These are phyloP conservation scores for Lippia alba DNA, from an alignment of 305 asterid species.

Conservation along the genomic window DNA sequence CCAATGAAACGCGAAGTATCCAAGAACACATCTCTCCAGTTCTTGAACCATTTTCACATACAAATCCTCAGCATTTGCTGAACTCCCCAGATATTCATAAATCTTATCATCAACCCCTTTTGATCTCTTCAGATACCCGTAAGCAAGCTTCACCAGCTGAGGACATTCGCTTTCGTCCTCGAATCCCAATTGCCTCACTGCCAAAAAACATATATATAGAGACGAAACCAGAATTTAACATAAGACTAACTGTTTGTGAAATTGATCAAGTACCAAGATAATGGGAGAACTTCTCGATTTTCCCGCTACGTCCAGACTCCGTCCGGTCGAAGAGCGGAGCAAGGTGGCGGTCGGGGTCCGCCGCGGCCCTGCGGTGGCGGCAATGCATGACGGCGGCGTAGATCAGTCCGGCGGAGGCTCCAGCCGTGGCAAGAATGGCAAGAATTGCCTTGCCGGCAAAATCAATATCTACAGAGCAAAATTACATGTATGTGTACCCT, in stretches of 20 bases:
- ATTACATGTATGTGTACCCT: background rate
- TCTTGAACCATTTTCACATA: conserved; percentile 77
- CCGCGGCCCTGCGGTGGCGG: conserved; percentile 44
- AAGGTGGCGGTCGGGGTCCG: conserved; percentile 39
- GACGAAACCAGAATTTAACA: too few relatives aligned
- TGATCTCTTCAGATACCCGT: conserved; percentile 71
- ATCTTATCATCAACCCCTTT: conserved; percentile 64
- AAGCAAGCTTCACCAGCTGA: conserved; percentile 51
- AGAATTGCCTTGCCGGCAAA: conserved; percentile 39
- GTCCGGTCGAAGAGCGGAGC: conserved; percentile 60
- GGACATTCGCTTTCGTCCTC: conserved; percentile 77
- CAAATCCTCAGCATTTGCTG: conserved; percentile 53
- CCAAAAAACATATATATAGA: too few relatives aligned
- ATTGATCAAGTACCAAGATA: conserved; percentile 59
- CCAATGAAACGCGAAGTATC: conserved; percentile 91
- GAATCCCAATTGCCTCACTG: conserved; percentile 87
- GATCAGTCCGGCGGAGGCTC: conserved; percentile 52
- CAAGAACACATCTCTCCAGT: conserved; percentile 86
- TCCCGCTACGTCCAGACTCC: conserved; percentile 63
- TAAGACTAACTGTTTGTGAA: background rate
- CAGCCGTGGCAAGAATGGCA: conserved; percentile 51
- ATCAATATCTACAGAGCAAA: conserved; percentile 43
- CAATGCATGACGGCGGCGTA: conserved; percentile 60
- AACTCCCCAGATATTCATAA: conserved; percentile 62
- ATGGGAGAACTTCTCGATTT: conserved; percentile 70